These are phyloP conservation scores for Alternaria burnsii DNA, from an alignment of 2,329 filamentous ascomycete genomes.

Conservation along the genomic window DNA sequence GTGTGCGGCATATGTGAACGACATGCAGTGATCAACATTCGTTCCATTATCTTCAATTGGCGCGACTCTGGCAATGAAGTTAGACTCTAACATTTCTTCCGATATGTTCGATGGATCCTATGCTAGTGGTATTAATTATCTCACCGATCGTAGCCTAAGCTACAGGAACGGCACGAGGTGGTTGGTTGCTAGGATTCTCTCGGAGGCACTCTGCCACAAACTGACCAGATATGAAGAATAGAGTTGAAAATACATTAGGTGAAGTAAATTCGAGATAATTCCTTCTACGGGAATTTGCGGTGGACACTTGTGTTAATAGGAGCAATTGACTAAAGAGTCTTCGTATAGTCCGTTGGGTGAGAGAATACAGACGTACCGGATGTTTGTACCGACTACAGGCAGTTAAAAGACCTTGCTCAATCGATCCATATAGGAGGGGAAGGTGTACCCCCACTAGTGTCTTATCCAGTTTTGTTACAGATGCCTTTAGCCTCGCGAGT, in stretches of 20 bases:
- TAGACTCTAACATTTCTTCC: background rate
- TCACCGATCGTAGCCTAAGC: background rate
- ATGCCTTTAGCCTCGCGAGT: too few species aligned
- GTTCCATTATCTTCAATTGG: background rate
- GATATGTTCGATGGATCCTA: background rate
- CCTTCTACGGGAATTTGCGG: too few species aligned
- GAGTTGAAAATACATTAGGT: background rate
- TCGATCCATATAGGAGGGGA: too few species aligned
- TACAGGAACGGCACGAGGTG: background rate
- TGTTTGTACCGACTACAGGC: too few species aligned
- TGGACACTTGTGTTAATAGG: too few species aligned
- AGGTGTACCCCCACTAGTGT: too few species aligned
- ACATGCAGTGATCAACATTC: background rate
- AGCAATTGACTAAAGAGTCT: too few species aligned
- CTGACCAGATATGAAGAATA: background rate
- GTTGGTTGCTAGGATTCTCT: background rate
- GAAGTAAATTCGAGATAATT: background rate
- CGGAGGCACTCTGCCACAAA: background rate
- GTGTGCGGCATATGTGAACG: background rate
- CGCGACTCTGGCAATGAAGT: background rate
- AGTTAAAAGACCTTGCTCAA: too few species aligned
- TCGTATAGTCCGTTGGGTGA: too few species aligned
- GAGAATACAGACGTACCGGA: too few species aligned
- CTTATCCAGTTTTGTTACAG: too few species aligned
- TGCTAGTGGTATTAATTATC: background rate